Evolutionary conservation across 2,329 filamentous ascomycete species (phyloP).

Genomic region (Botrytis squamosa): DNA sequence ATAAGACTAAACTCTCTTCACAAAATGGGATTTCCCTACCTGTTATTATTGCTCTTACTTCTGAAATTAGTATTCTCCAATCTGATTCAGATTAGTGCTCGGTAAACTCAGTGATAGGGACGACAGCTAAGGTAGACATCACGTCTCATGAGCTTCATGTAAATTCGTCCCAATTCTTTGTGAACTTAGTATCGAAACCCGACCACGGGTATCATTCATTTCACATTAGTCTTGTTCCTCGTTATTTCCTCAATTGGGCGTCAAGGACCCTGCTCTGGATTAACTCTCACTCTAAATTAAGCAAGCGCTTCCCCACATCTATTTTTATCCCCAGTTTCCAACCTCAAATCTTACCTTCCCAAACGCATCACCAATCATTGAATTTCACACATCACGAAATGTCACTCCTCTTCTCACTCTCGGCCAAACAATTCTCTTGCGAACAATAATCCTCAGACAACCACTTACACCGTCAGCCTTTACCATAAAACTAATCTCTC

Average conservation of each 20-base stretch:
- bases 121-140: neutral
- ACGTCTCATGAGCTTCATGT: too few relatives aligned
- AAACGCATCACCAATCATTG: neutral
- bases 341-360: neutral
- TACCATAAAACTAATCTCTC: neutral
- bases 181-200: neutral
- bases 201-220: neutral
- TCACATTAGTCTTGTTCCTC: neutral
- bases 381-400: neutral
- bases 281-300: neutral
- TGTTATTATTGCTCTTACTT: neutral
- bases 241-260: neutral
- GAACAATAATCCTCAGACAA: neutral
- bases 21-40: neutral
- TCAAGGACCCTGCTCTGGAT: neutral
- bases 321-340: neutral
- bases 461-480: neutral
- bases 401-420: neutral
- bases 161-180: neutral
- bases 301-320: constrained; percentile 15
- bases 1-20: neutral
- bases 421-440: neutral
- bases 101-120: neutral
- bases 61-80: neutral
- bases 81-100: neutral